Evolutionary conservation across 148 eudicot genomes (phyloP), one percentile per base, ranked within the genome.

Genomic region (Tetragonia tetragonoides): DNA sequence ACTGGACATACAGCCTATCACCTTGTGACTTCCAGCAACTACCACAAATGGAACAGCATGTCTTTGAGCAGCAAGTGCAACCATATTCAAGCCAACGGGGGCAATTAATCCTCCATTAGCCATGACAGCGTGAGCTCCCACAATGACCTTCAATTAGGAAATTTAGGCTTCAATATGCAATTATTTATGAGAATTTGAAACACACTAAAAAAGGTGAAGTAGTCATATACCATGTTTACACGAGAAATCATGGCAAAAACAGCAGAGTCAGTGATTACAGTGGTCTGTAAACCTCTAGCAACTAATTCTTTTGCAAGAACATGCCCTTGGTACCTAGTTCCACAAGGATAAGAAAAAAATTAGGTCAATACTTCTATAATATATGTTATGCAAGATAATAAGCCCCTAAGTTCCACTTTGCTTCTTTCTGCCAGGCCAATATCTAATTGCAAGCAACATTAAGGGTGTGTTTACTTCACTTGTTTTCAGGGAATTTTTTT

Each of bases 81-180:
- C 93, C 99, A 95, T 91, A 88, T 95, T 93, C 87, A 95, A 83
- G 69, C 99, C 99, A 84, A 95, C 97, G 68, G 98, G 98, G 74
- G 99, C 97, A 70, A 95, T 86, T 74, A 95, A 84, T 72, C 99
- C 97, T 74, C 99, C 99, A 88, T 95, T 95, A 59, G 98, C 97
- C 99, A 95, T 95, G 81, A 95, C 88, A 77, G 97, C 98, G 88
- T 95, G 99, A 87, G 99, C 98, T 88, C 99, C 99, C 70, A 95
- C 99, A 72, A 95, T 91, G 59, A 95, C 99, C 99, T 95, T 77
- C 60, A 75, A 56, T 78, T 42, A 78, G 23, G 41, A 60, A 66
- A 4, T 28, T 46, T 24, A 39, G 64, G 10, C 18, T 17, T 70
- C 37, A 62, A 66, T 18, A 24, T 57, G 7, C 17, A 70, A 16